A percentile compares a stretch with the other conserved stretches of the same genome.
These are phyloP conservation scores for Lactifluus echinatus DNA, from an alignment of 768 basidiomycete species.

Conservation along the genomic window DNA sequence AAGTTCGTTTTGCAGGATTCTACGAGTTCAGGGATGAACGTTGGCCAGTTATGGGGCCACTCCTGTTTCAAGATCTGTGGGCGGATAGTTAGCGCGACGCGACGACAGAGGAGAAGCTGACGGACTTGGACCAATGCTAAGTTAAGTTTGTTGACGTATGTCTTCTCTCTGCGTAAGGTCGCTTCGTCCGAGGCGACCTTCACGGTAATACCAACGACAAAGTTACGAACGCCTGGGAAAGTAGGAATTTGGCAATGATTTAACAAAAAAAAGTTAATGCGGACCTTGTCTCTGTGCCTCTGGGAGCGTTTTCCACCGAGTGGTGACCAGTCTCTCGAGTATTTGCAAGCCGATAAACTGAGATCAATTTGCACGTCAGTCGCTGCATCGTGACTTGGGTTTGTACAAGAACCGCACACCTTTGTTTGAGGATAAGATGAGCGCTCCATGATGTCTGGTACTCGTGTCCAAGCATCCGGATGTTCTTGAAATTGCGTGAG, in stretches of 20 bases:
- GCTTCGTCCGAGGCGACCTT: constrained; percentile 89
- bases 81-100: neutral
- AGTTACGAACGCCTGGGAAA: constrained; percentile 81
- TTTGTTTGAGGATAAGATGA: constrained; percentile 83
- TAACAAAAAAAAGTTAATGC: constrained; percentile 6
- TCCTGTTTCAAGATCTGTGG: constrained; percentile 94
- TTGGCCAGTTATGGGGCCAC: constrained; percentile 99
- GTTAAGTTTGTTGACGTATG: constrained; percentile 93
- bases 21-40: constrained; percentile 93
- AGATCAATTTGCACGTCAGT: neutral
- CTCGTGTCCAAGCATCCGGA: constrained; percentile 94
- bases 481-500: constrained; percentile 95
- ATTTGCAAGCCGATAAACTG: constrained; percentile 86
- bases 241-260: constrained; percentile 14
- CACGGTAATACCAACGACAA: constrained; percentile 87
- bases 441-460: constrained; percentile 85
- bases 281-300: constrained; percentile 87
- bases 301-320: constrained; percentile 93
- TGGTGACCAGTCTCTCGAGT: constrained; percentile 88
- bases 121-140: constrained; percentile 87
- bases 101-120: neutral
- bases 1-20: constrained; percentile 96
- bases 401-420: constrained; percentile 30
- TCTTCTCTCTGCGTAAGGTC: constrained; percentile 84
- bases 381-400: neutral